Base-by-base conservation (phyloP, 2,329 filamentous ascomycete genomes). In the Zasmidium angulare region DNA sequence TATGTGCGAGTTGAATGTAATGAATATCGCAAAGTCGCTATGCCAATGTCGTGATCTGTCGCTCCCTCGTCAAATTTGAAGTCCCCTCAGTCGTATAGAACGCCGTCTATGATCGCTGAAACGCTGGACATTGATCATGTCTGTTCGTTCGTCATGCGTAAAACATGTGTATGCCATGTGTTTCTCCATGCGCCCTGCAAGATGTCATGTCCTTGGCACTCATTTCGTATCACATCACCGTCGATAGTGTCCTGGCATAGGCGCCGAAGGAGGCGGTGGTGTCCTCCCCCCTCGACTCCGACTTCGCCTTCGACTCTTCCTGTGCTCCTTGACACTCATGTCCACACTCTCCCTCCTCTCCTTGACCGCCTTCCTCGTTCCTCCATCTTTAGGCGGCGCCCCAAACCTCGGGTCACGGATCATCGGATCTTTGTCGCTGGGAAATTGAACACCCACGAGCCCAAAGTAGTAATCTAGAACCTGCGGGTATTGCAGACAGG, bases 401-500 rank as follows among this genome's bases (percentile, higher is more conserved):
- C 70, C 69, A 54, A 71, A 69, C 14, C 62, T 52, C 2, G 77
- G 77, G 53, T 76, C 71, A 12, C 68, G 50, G 1, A 80, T 74
- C 40, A 69, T 68, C 17, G 70, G 65, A 24, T 75, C 74, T 17
- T 70, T 63, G 58, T 91, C 87, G 46, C 76, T 76, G 0, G 89
- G 89, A 3, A 90, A 75, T 21, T 79, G 83, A 59, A 91, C 72
- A 56, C 87, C 84, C 36, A 92, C 87, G 40, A 92, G 78, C 60
- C 84, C 81, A 75, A 88, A 93, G 71, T 89, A 93, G 75, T 93
- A 91, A 74, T 91, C 87, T 56, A 93, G 79, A n/a, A 93, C 86
- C 71, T 92, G 88, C 3, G 89, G 90, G 68, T 93, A 93, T 56
- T 86, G 83, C 68, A 90, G 84, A 43, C 92, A 89, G 50, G 86